Base-by-base conservation (phyloP, 1,139 yeast species). In the Debaryomycetaceae sp. region DNA sequence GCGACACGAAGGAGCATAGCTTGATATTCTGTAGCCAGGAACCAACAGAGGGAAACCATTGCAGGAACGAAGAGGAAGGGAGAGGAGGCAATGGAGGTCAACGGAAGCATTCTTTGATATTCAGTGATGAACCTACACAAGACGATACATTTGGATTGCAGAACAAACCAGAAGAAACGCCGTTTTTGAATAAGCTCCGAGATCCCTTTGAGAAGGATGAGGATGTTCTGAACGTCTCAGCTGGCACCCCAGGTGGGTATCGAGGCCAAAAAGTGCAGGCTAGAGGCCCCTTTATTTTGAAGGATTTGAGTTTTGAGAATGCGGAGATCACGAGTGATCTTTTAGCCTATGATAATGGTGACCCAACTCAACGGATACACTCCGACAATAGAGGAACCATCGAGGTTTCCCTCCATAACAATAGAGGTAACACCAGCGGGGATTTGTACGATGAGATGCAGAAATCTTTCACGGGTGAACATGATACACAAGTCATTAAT, bases 171-270 rank as follows among this genome's bases (percentile, higher is more conserved):
- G 34, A 28, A 30, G 47, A 41, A 13, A 45, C 46, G 3, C 48
- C 48, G 15, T 45, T 45, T 35, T 38, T 45, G 13, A 35, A 38
- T 8, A 45, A 43, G 28, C 31, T 45, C 17, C 39, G 35, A 28
- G 45, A 45, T 22, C 48, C 48, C 6, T 43, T 43, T 39, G 45
- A 45, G 1, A 41, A 40, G 11, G 33, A 36, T 8, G 41, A 38
- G n/a, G 28, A 33, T 33, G 35, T 33, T n/a, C 11, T 31, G 24
- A 24, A 17, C 13, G 33, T 30, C 7, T 11, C 26, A 8, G 2
- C 26, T 8, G 11, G 26, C 11, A 22, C 26, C 11, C 26, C 26
- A 11, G 26, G 7, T 8, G 26, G 2, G 7, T 8, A 8, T 3
- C 7, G 11, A 11, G 26, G 11, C 11, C 7, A 11, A 3, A 8